Base-by-base conservation (phyloP, 2,329 filamentous ascomycete species). In the Alternaria gaisen region DNA sequence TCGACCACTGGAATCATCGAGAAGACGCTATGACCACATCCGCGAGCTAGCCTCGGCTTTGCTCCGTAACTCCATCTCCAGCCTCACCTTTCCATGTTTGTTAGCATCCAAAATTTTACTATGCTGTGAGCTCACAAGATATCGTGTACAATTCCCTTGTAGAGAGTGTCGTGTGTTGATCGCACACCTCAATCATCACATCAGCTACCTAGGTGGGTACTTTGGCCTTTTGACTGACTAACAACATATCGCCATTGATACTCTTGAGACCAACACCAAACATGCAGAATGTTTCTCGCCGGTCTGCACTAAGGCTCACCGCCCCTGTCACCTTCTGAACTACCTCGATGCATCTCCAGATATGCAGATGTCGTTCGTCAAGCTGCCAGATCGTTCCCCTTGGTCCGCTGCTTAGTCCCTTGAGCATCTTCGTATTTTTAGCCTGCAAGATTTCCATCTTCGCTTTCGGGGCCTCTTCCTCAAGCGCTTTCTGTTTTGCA, bases 11-110 rank as follows among this genome's bases (percentile, higher is more conserved):
- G 61, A 64, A 63, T 56, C 61, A 57, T 61, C 61, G 50, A 61
- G 61, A 64, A 61, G 47, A 28, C 62, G 59, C 62, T 58, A 34
- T 41, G 61, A 53, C 61, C 46, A 56, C 42, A 46, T 53, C 50
- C 34, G 34, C 30, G 24, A 58, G 43, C 55, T 59, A 59, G 51
- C 60, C 57, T 63, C 60, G 60, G 60, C 53, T 60, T 56, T 63
- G 47, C 11, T 36, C 44, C 44, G 16, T 50, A 38, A 47, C 50
- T 59, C 59, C 57, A 47, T 41, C 38, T 38, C 48, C 28, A 53
- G 36, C 51, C 32, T 53, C 43, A 43, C 42, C 12, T 56, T 44
- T 32, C 16, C 14, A n/a, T n/a, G 51, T 40, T 47, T 47, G 41
- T 32, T 34, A 41, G 51, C 41, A 28, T 5, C 43, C n/a, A 9